Percentiles rank a stretch among this genome's conserved stretches.
Conservation (phyloP, 2,329 filamentous ascomycete genomes). For the Fusarium proliferatum region DNA sequence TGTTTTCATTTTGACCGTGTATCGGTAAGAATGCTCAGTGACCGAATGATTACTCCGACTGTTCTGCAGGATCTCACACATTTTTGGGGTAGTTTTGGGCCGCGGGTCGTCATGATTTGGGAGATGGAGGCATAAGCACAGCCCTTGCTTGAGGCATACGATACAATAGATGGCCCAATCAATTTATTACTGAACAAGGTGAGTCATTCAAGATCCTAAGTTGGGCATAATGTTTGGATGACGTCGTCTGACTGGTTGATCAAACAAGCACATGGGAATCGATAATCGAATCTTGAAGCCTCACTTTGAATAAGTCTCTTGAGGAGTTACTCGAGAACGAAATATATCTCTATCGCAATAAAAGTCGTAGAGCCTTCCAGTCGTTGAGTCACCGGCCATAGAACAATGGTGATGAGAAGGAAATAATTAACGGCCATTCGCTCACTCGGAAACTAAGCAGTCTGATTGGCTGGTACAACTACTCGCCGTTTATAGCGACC, state of each 20-base stretch:
- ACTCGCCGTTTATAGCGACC: fast-evolving
- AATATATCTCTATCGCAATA: neutral
- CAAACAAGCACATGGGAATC: too few relatives aligned
- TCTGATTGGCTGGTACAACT: neutral
- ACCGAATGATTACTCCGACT: conserved; percentile 2
- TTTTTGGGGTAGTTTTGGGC: neutral
- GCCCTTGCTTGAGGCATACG: fast-evolving
- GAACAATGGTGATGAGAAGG: too few relatives aligned
- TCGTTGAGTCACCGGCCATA: neutral
- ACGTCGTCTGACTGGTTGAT: neutral
- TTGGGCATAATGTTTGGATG: neutral
- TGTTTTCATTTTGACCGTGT: neutral
- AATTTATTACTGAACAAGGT: too few relatives aligned
- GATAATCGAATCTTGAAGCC: too few relatives aligned
- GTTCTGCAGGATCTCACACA: neutral
- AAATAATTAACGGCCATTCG: neutral
- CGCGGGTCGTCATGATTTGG: neutral
- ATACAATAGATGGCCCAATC: too few relatives aligned
- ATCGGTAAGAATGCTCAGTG: neutral
- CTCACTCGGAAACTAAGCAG: neutral
- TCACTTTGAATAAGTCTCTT: fast-evolving
- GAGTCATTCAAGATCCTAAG: too few relatives aligned
- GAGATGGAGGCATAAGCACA: neutral
- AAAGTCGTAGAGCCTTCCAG: fast-evolving
- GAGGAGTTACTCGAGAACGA: fast-evolving